Conservation (phyloP, 306 rosid species). For the Quercus ilex region DNA sequence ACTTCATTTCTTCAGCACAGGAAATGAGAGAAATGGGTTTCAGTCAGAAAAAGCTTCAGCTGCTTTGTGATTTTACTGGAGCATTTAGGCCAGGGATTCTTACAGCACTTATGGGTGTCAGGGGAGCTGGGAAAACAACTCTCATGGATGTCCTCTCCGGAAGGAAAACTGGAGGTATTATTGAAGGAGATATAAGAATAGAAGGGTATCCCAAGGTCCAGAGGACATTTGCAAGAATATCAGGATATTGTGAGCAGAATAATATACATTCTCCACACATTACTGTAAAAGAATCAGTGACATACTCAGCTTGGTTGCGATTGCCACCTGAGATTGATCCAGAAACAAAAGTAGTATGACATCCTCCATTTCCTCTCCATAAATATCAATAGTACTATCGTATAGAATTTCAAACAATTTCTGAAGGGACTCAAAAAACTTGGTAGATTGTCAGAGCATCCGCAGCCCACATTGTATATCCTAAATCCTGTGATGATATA, state of each 20-base stretch:
- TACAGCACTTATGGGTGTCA: constrained; percentile 79
- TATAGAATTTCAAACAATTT: background rate
- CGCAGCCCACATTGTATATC: no score
- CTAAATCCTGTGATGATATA: no score
- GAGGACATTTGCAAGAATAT: constrained; percentile 67
- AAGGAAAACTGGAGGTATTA: constrained; percentile 67
- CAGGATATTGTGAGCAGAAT: constrained; percentile 76
- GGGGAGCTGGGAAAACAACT: constrained; percentile 88
- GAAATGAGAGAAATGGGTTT: constrained; percentile 69
- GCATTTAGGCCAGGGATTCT: constrained; percentile 75
- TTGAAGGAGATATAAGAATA: constrained; percentile 73
- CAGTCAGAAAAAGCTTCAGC: constrained; percentile 55
- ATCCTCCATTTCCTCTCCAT: constrained; percentile 2
- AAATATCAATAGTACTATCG: background rate
- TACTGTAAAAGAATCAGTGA: constrained; percentile 74
- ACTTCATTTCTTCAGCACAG: constrained; percentile 36
- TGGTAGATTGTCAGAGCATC: background rate
- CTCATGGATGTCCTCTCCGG: constrained; percentile 84
- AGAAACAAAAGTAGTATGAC: constrained; percentile 56
- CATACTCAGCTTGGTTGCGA: constrained; percentile 71
- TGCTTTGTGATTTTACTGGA: constrained; percentile 71
- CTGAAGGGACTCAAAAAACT: background rate
- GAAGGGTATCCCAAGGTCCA: constrained; percentile 73
- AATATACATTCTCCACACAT: constrained; percentile 75
- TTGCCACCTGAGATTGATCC: constrained; percentile 56